phyloP scores from a whole-genome alignment of 2,329 filamentous ascomycete species.

The Lasiodiplodia gonubiensis region DNA sequence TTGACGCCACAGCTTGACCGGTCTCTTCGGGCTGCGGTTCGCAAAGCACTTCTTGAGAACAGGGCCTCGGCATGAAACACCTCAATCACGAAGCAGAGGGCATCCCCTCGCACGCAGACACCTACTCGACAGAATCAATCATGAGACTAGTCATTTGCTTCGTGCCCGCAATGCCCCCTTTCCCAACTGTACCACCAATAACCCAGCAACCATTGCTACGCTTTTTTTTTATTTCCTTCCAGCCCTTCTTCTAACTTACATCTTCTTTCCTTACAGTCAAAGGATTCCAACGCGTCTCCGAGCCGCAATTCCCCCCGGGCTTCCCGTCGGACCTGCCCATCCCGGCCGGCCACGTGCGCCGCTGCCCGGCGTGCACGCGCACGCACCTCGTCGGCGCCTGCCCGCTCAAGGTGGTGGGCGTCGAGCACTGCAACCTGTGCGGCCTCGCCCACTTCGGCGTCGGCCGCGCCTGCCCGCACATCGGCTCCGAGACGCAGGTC shows the following conservation, averaged over 20 bases:
- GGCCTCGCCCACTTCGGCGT: conserved; percentile 66
- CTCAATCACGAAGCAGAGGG: neutral
- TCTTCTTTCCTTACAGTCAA: conserved; percentile 35
- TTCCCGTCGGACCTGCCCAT: conserved; percentile 36
- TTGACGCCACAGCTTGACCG: neutral
- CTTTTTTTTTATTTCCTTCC: neutral
- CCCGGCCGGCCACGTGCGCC: conserved; percentile 32
- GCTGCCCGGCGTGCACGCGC: conserved; percentile 61
- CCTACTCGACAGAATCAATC: neutral
- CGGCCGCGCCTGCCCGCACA: conserved; percentile 64
- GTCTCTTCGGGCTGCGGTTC: neutral
- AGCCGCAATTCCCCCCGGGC: conserved; percentile 36
- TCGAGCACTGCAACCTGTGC: conserved; percentile 68
- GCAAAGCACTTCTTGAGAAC: neutral
- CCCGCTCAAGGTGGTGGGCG: conserved; percentile 63
- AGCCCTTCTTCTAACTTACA: neutral
- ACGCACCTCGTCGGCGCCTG: conserved; percentile 65
- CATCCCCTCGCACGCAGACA: neutral
- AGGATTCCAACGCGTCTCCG: conserved; percentile 40
- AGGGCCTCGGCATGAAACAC: neutral
- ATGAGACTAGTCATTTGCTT: neutral
- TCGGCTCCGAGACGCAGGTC: conserved; percentile 67
- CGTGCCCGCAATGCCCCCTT: neutral
- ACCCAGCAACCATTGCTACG: neutral
- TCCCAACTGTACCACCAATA: neutral